Percentiles rank a stretch among this genome's conserved stretches.
Evolutionary conservation across 495 filamentous ascomycete species (phyloP).

Genomic region (Bacidia gigantensis): DNA sequence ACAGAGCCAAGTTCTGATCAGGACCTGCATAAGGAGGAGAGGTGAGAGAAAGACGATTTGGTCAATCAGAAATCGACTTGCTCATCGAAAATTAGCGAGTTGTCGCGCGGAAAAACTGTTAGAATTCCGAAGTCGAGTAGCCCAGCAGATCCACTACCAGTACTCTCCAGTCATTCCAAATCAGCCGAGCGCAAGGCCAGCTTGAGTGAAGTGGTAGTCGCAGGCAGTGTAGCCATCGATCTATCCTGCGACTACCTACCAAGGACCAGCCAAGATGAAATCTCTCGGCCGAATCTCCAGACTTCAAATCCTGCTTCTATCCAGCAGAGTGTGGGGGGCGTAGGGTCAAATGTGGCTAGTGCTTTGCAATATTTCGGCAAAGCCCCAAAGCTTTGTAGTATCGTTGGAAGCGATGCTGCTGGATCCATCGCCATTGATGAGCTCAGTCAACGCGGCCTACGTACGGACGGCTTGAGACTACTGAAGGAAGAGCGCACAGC

Average conservation of each 20-base stretch:
- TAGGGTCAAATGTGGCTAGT: constrained; percentile 82
- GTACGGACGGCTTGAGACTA: constrained; percentile 45
- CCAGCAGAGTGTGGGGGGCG: constrained; percentile 74
- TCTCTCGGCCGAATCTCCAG: constrained; percentile 41
- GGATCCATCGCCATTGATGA: constrained; percentile 54
- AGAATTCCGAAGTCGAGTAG: constrained; percentile 14
- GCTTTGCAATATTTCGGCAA: constrained; percentile 53
- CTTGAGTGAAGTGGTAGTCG: too few species aligned
- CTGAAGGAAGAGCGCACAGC: constrained; percentile 52
- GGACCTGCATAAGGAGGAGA: too few species aligned
- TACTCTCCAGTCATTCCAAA: too few species aligned
- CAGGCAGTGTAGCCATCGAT: constrained; percentile 81
- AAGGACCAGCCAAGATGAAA: constrained; percentile 15
- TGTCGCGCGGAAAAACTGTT: constrained; percentile 1
- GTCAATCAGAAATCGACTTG: too few species aligned
- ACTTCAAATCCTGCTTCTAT: constrained; percentile 83
- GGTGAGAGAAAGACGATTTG: too few species aligned
- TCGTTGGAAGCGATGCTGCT: constrained; percentile 62
- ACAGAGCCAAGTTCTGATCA: too few species aligned
- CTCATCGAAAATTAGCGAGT: neutral
- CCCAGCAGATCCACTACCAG: too few species aligned
- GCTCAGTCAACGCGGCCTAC: constrained; percentile 48
- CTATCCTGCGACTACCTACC: constrained; percentile 65
- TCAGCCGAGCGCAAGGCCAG: too few species aligned
- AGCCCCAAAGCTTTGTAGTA: constrained; percentile 54